These are phyloP conservation scores for Pseudogymnoascus sp. DNA, from an alignment of 2,329 filamentous ascomycete species.

Conservation along the genomic window DNA sequence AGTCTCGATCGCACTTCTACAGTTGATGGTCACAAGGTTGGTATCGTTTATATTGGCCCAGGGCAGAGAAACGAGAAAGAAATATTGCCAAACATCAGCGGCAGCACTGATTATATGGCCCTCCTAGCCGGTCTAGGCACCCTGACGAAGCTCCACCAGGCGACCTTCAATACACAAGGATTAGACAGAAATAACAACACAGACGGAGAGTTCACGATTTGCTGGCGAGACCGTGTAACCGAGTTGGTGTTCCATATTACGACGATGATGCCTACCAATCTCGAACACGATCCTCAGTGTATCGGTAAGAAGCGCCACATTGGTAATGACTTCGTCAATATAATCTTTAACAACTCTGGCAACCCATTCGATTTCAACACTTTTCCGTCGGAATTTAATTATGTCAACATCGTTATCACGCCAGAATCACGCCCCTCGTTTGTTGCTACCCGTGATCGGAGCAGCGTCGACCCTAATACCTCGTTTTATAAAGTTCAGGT, in stretches of 20 bases:
- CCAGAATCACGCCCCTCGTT: constrained; percentile 76
- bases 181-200: constrained; percentile 68
- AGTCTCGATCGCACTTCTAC: constrained; percentile 82
- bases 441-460: constrained; percentile 51
- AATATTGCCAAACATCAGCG: constrained; percentile 78
- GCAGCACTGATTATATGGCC: constrained; percentile 79
- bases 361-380: constrained; percentile 80
- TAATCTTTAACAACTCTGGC: constrained; percentile 97
- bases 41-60: constrained; percentile 86
- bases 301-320: constrained; percentile 89
- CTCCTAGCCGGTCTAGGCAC: constrained; percentile 80
- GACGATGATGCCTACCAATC: constrained; percentile 92
- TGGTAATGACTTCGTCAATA: constrained; percentile 96
- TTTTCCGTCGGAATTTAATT: constrained; percentile 92
- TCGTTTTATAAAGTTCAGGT: constrained; percentile 83
- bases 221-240: constrained; percentile 90
- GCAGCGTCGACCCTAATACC: constrained; percentile 30
- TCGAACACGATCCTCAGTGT: constrained; percentile 66
- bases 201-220: constrained; percentile 83
- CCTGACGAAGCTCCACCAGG: constrained; percentile 70
- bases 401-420: constrained; percentile 91
- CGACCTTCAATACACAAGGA: constrained; percentile 88
- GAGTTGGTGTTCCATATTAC: constrained; percentile 94
- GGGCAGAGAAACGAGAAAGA: constrained; percentile 75
- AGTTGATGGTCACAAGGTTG: constrained; percentile 91